Evolutionary conservation across 805 yeast species (phyloP).

Genomic region (Candida maltosa): DNA sequence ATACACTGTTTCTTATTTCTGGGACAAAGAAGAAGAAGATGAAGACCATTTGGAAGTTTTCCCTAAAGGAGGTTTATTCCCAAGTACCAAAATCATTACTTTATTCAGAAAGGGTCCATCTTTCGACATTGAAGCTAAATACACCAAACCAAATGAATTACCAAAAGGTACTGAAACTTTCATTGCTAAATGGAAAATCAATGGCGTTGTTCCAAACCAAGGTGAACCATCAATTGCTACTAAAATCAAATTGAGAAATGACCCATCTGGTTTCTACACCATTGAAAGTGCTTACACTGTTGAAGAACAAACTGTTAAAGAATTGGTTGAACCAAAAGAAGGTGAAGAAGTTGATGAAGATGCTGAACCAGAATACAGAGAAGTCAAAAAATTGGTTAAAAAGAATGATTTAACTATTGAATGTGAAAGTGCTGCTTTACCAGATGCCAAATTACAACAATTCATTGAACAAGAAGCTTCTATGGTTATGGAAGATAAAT

Average conservation of each 20-base stretch:
- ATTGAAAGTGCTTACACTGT: constrained; percentile 94
- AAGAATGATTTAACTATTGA: constrained; percentile 70
- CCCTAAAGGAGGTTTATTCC: constrained; percentile 90
- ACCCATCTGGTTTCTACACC: constrained; percentile 92
- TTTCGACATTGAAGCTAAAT: constrained; percentile 80
- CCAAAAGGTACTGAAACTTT: constrained; percentile 64
- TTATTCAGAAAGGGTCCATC: constrained; percentile 81
- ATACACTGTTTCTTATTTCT: constrained; percentile 87
- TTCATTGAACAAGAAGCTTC: constrained; percentile 80
- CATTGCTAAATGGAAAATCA: constrained; percentile 81
- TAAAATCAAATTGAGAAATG: constrained; percentile 93
- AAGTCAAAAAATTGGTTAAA: constrained; percentile 91
- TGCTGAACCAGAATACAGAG: constrained; percentile 81
- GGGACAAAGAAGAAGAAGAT: constrained; percentile 94
- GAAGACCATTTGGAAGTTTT: constrained; percentile 91
- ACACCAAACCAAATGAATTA: constrained; percentile 69
- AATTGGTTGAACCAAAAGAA: constrained; percentile 67
- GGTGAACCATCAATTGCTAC: constrained; percentile 78
- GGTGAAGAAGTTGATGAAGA: constrained; percentile 55
- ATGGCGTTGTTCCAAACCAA: constrained; percentile 78
- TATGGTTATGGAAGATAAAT: constrained; percentile 86
- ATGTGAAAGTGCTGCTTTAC: constrained; percentile 60
- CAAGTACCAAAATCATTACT: constrained; percentile 93
- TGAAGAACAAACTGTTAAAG: constrained; percentile 86
- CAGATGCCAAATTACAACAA: constrained; percentile 51